Percentiles rank a stretch among this genome's conserved stretches.
Evolutionary conservation across 129 eudicot species (phyloP).

Genomic region (Chrysanthemum lavandulifolium): DNA sequence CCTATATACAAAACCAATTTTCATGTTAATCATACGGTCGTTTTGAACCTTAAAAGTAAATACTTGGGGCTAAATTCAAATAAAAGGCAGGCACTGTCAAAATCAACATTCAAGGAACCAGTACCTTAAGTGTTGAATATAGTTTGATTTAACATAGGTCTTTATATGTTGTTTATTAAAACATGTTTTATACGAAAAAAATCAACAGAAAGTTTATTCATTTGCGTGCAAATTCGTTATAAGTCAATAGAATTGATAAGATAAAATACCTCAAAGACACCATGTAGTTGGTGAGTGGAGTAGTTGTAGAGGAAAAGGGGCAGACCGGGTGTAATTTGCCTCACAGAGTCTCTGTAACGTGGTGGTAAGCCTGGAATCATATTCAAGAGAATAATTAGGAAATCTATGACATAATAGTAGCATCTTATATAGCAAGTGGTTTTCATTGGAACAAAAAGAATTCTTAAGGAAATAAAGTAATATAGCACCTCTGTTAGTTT

Average conservation of each 20-base stretch:
- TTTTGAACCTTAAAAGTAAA: background rate
- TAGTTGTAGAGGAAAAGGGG: slow-evolving; percentile 97
- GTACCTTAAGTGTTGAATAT: too few species aligned
- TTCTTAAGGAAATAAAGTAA: too few species aligned
- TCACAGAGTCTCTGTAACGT: slow-evolving; percentile 93
- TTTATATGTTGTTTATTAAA: too few species aligned
- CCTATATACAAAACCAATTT: slow-evolving; percentile 38
- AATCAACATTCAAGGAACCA: too few species aligned
- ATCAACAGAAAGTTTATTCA: background rate
- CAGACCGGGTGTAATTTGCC: slow-evolving; percentile 85
- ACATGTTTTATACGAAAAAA: too few species aligned
- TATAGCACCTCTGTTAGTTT: too few species aligned
- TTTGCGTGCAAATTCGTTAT: too few species aligned
- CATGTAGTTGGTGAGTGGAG: slow-evolving; percentile 99
- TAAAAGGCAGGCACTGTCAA: too few species aligned
- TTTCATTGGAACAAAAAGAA: too few species aligned
- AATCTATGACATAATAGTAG: background rate
- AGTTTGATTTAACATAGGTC: too few species aligned
- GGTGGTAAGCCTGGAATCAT: slow-evolving; percentile 80
- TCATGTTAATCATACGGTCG: background rate
- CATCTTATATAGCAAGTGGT: background rate
- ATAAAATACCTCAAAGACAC: slow-evolving; percentile 77
- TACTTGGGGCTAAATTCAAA: too few species aligned
- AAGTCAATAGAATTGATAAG: background rate
- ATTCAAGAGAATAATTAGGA: slow-evolving; percentile 9